A percentile compares a stretch with the other conserved stretches of the same genome.
Conservation (phyloP, 768 basidiomycete species). For the Russula sp. region DNA sequence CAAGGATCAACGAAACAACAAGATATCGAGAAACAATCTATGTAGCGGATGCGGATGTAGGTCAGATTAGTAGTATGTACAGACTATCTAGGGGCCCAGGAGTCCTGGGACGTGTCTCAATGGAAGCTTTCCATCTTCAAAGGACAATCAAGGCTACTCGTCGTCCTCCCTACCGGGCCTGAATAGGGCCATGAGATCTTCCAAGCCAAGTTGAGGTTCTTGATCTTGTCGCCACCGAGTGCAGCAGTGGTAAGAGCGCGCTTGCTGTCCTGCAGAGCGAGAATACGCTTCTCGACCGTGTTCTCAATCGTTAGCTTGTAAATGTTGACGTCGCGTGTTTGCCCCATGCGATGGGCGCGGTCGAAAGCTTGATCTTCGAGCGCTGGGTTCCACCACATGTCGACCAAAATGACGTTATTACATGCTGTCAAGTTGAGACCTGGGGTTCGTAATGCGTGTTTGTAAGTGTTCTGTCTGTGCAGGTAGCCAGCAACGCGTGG, state of each 20-base stretch:
- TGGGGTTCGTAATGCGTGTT: slow-evolving; percentile 31
- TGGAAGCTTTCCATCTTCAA: neutral
- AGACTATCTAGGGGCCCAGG: neutral
- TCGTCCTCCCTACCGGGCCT: slow-evolving; percentile 54
- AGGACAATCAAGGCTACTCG: neutral
- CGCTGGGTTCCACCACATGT: slow-evolving; percentile 95
- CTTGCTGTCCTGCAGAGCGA: slow-evolving; percentile 92
- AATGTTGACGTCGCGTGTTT: slow-evolving; percentile 81
- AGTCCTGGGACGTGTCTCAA: neutral
- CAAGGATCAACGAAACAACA: neutral
- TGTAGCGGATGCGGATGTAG: neutral
- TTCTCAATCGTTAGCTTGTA: slow-evolving; percentile 84
- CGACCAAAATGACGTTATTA: slow-evolving; percentile 90
- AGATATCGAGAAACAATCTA: neutral
- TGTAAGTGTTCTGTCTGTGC: neutral
- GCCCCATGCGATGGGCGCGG: slow-evolving; percentile 86
- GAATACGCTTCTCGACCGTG: slow-evolving; percentile 86
- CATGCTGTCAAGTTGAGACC: slow-evolving; percentile 91
- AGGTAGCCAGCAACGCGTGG: neutral
- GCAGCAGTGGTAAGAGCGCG: slow-evolving; percentile 80
- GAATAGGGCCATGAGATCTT: slow-evolving; percentile 84
- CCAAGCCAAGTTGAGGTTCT: slow-evolving; percentile 80
- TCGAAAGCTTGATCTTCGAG: slow-evolving; percentile 95
- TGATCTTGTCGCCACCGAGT: slow-evolving; percentile 82
- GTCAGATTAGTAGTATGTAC: neutral